These are phyloP conservation scores for Petasospora fabianii DNA, from an alignment of 1,139 yeast genomes.

Conservation along the genomic window DNA sequence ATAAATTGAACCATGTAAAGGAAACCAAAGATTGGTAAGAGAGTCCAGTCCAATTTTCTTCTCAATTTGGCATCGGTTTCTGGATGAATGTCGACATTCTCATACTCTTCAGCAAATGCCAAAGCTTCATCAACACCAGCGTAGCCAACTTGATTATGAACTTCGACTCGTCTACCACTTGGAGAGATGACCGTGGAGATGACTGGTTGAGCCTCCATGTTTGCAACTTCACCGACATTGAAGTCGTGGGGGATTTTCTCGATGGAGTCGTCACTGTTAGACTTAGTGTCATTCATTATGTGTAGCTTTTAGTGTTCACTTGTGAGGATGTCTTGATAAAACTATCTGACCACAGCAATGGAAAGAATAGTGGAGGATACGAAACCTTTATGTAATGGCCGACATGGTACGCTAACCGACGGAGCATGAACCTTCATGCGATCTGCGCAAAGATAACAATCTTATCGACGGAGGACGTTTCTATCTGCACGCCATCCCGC, in stretches of 20 bases:
- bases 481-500: too few relatives aligned
- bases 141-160: background rate
- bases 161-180: slow-evolving; percentile 9
- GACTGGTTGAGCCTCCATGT: slow-evolving; percentile 12
- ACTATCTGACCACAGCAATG: too few relatives aligned
- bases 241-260: slow-evolving; percentile 9
- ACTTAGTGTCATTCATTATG: background rate
- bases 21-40: slow-evolving; percentile 11
- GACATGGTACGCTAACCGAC: too few relatives aligned
- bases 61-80: slow-evolving; percentile 9
- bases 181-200: slow-evolving; percentile 13
- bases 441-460: too few relatives aligned
- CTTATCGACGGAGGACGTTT: too few relatives aligned
- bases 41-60: slow-evolving; percentile 10
- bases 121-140: slow-evolving; percentile 10
- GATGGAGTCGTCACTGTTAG: background rate
- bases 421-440: too few relatives aligned
- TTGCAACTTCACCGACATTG: slow-evolving; percentile 4
- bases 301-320: too few relatives aligned
- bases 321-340: too few relatives aligned
- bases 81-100: slow-evolving; percentile 9
- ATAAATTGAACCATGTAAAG: slow-evolving; percentile 42
- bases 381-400: too few relatives aligned
- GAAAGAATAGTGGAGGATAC: too few relatives aligned
- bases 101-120: slow-evolving; percentile 6